Conservation (phyloP, 306 rosid species). For the Quercus gilva region DNA sequence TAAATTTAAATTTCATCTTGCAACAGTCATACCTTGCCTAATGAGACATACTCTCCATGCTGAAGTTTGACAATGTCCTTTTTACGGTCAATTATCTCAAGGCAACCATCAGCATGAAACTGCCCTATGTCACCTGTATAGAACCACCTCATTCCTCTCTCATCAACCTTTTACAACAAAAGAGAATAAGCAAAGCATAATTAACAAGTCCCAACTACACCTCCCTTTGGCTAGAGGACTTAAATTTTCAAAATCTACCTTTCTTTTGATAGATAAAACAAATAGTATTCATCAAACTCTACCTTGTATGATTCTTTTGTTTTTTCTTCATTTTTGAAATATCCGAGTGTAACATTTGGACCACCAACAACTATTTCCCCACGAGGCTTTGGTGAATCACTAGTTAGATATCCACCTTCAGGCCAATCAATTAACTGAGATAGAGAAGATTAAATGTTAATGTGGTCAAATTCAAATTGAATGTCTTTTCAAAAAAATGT, state of each 20-base stretch:
- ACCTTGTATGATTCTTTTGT: slow-evolving; percentile 92
- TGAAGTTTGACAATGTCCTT: slow-evolving; percentile 98
- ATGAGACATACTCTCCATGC: slow-evolving; percentile 95
- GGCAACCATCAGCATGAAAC: slow-evolving; percentile 88
- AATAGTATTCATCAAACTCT: slow-evolving; percentile 1
- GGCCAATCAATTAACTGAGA: slow-evolving; percentile 85
- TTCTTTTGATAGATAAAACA: slow-evolving; percentile 34
- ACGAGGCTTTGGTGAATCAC: slow-evolving; percentile 79
- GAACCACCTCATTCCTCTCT: slow-evolving; percentile 90
- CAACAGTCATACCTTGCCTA: slow-evolving; percentile 73
- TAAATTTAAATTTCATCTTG: slow-evolving; percentile 17
- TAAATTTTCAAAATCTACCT: slow-evolving; percentile 47
- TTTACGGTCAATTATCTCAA: slow-evolving; percentile 91
- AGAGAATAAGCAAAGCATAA: background rate
- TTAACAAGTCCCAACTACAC: slow-evolving; percentile 11
- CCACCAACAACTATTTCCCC: slow-evolving; percentile 97
- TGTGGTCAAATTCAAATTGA: background rate
- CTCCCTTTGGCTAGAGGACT: background rate
- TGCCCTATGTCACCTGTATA: slow-evolving; percentile 89
- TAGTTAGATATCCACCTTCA: slow-evolving; percentile 79
- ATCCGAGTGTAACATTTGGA: slow-evolving; percentile 87
- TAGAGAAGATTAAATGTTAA: slow-evolving; percentile 22
- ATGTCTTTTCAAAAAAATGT: background rate
- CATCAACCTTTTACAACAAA: slow-evolving; percentile 64
- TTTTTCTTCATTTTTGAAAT: slow-evolving; percentile 91